phyloP scores from a whole-genome alignment of 768 basidiomycete species.

The Phylloporus scabripes region DNA sequence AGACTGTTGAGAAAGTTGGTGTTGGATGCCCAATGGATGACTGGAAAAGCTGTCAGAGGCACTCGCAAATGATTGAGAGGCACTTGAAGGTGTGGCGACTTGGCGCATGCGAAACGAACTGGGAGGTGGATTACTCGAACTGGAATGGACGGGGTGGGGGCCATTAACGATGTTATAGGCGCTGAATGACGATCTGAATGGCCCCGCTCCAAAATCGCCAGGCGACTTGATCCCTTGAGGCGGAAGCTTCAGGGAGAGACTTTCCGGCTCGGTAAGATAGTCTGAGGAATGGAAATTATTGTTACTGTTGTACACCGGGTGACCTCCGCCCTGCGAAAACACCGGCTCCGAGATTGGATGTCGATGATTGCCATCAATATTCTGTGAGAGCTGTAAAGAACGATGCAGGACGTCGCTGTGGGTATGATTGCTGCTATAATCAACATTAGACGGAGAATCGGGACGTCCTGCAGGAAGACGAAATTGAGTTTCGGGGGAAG shows the following conservation, averaged over 20 bases:
- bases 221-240: slow-evolving; percentile 25
- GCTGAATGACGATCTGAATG: slow-evolving; percentile 35
- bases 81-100: slow-evolving; percentile 22
- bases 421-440: slow-evolving; percentile 33
- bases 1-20: slow-evolving; percentile 32
- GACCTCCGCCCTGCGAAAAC: slow-evolving; percentile 30
- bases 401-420: slow-evolving; percentile 29
- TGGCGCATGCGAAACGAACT: slow-evolving; percentile 35
- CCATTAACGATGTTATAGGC: slow-evolving; percentile 27
- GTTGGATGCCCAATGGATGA: slow-evolving; percentile 30
- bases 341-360: slow-evolving; percentile 24
- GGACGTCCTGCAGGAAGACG: slow-evolving; percentile 45
- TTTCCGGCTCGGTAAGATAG: slow-evolving; percentile 30
- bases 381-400: slow-evolving; percentile 23
- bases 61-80: slow-evolving; percentile 23
- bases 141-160: slow-evolving; percentile 18
- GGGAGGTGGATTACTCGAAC: slow-evolving; percentile 29
- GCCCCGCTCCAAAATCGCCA: slow-evolving; percentile 33
- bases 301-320: slow-evolving; percentile 40
- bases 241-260: slow-evolving; percentile 29
- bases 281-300: slow-evolving; percentile 32
- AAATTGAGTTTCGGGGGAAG: slow-evolving; percentile 52
- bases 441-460: slow-evolving; percentile 45
- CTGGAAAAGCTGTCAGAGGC: slow-evolving; percentile 22
- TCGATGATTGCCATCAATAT: slow-evolving; percentile 33